phyloP scores from a whole-genome alignment of 2,329 filamentous ascomycete genomes.

The Aplosporella prunicola region DNA sequence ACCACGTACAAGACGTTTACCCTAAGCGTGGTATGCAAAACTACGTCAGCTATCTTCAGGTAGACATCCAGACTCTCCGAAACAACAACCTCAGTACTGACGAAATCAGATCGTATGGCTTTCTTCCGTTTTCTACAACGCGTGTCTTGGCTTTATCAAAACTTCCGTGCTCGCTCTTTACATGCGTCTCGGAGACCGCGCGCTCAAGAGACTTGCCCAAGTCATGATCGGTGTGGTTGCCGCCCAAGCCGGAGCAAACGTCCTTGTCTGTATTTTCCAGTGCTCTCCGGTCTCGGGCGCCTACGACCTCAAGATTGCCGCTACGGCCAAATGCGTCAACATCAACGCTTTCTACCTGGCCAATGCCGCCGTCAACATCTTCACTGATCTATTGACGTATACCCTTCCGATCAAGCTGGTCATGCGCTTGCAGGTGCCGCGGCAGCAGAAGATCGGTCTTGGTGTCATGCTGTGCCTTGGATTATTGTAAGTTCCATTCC shows the following conservation, averaged over 20 bases:
- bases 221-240: constrained; percentile 33
- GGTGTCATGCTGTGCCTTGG: constrained; percentile 17
- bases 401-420: constrained; percentile 17
- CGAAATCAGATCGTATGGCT: constrained; percentile 30
- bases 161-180: constrained; percentile 38
- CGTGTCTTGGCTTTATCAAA: constrained; percentile 38
- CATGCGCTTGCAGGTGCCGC: constrained; percentile 14
- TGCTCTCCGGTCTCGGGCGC: constrained; percentile 18
- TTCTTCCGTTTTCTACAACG: constrained; percentile 41
- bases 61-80: background rate
- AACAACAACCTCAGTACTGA: background rate
- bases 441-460: constrained; percentile 15
- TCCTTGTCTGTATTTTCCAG: constrained; percentile 17
- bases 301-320: constrained; percentile 15
- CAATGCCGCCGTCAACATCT: constrained; percentile 18
- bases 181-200: constrained; percentile 33
- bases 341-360: constrained; percentile 20
- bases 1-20: too few relatives aligned
- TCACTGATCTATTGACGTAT: constrained; percentile 18
- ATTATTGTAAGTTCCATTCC: constrained; percentile 15
- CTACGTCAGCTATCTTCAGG: constrained; percentile 19
- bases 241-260: constrained; percentile 19
- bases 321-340: constrained; percentile 15
- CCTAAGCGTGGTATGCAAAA: constrained; percentile 15
- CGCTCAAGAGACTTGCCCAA: constrained; percentile 27